Conservation (phyloP, 1,139 yeast species). For the Saccharomycopsis crataegensis region DNA sequence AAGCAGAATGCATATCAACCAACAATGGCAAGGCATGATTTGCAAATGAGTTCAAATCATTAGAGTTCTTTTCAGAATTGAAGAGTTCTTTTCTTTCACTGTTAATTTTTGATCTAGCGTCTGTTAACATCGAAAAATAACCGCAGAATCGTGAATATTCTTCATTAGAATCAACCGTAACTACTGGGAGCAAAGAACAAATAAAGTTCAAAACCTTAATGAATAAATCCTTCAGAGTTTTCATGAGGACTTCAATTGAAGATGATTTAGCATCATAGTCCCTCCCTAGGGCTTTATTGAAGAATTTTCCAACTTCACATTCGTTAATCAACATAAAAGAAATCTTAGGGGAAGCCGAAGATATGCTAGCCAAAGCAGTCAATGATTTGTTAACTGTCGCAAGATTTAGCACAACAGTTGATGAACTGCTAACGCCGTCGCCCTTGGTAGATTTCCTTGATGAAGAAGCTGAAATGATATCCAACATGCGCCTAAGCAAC, state of each 20-base stretch:
- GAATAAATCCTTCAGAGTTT: conserved; percentile 62
- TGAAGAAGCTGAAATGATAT: conserved; percentile 22
- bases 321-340: conserved; percentile 35
- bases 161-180: conserved; percentile 17
- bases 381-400: conserved; percentile 6
- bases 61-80: conserved; percentile 28
- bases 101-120: conserved; percentile 23
- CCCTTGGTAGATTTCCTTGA: neutral
- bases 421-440: neutral
- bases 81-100: conserved; percentile 27
- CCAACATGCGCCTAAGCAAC: conserved; percentile 28
- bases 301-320: conserved; percentile 36
- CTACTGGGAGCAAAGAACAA: conserved; percentile 48
- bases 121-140: conserved; percentile 20
- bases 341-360: conserved; percentile 25
- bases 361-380: conserved; percentile 2
- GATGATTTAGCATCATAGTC: conserved; percentile 25
- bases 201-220: conserved; percentile 49
- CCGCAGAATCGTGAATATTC: conserved; percentile 24
- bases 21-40: conserved; percentile 51
- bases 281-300: conserved; percentile 39
- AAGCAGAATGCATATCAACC: conserved; percentile 63
- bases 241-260: conserved; percentile 65
- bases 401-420: conserved; percentile 15
- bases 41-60: conserved; percentile 35